Base-by-base conservation (phyloP, 2,329 filamentous ascomycete genomes). In the Geosmithia putterillii region DNA sequence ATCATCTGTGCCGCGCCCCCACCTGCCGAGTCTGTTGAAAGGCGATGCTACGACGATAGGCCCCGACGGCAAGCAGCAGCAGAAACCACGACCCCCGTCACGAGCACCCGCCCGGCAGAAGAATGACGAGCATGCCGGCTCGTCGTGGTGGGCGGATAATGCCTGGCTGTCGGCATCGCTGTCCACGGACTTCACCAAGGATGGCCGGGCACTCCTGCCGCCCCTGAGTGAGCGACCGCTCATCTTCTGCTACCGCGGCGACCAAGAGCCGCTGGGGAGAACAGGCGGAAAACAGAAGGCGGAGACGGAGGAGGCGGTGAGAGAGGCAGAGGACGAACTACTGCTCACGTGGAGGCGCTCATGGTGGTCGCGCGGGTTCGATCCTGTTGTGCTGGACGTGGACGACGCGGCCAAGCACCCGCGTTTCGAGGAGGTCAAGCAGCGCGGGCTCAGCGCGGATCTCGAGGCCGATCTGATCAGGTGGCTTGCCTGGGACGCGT, bases 311-410 rank as follows among this genome's bases (percentile, higher is more conserved):
- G 70, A 74, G 41, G 73, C 74, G 17, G 72, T 76, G 42, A 76
- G 76, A 52, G 75, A 83, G 46, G 84, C 86, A 4, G 86, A 95
- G 58, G 82, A 82, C 55, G 75, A 81, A 46, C 65, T 96, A 46
- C 71, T 96, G 41, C 67, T 94, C 45, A 83, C 85, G 43, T 96
- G 92, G 92, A 76, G 89, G 47, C 76, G 87, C 39, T 89, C 90
- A 3, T 96, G 90, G 88, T 96, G 87, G 86, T 87, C 89, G 0
- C 80, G 94, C 54, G 92, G 90, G 10, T 95, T 96, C 64, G 79
- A 73, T 48, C 90, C 92, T 0, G 71, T 92, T 7, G 83, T 96
- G 36, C 64, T 96, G 44, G 81, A 84, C 42, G 74, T 79, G 15
- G 78, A 75, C 1, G 90, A 96, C 57, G 88, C 89, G 17, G 83